phyloP scores from a whole-genome alignment of 169 alveolate species.

The Babesia bovis region DNA sequence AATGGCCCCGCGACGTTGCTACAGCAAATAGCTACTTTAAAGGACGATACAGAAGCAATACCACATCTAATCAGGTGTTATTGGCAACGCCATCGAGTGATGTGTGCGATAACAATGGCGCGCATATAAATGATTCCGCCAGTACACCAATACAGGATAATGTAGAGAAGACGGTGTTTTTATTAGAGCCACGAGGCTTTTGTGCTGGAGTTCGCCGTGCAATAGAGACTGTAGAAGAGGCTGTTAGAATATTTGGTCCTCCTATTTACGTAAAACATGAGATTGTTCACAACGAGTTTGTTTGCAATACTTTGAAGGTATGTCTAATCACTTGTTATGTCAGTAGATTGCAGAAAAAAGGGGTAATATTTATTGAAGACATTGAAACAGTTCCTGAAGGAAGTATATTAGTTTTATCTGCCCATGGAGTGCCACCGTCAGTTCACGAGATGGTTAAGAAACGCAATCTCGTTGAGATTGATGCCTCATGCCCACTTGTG shows the following conservation, averaged over 20 bases:
- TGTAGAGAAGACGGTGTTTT: conserved; percentile 45
- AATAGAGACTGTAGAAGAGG: conserved; percentile 80
- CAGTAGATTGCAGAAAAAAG: conserved; percentile 60
- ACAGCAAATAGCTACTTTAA: not conserved
- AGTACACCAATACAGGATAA: not conserved
- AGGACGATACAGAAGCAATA: not conserved
- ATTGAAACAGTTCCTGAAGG: conserved; percentile 75
- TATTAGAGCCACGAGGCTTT: conserved; percentile 81
- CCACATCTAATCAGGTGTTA: not conserved
- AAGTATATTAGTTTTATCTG: conserved; percentile 74
- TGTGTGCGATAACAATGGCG: conserved; percentile 13
- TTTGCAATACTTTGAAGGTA: conserved; percentile 76
- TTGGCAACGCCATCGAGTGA: not conserved
- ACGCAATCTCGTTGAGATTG: conserved; percentile 73
- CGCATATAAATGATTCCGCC: not conserved
- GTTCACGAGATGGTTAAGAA: conserved; percentile 70
- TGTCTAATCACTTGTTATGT: not conserved
- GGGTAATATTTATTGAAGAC: conserved; percentile 82
- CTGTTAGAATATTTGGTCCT: conserved; percentile 76
- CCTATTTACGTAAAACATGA: conserved; percentile 82
- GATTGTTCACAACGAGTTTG: conserved; percentile 83
- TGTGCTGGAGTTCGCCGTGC: conserved; percentile 86
- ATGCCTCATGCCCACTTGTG: conserved; percentile 86
- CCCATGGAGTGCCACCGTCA: conserved; percentile 84
- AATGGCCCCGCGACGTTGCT: not conserved